Base-by-base conservation (phyloP, 2,329 filamentous ascomycete genomes). In the Knoxdaviesia capensis region DNA sequence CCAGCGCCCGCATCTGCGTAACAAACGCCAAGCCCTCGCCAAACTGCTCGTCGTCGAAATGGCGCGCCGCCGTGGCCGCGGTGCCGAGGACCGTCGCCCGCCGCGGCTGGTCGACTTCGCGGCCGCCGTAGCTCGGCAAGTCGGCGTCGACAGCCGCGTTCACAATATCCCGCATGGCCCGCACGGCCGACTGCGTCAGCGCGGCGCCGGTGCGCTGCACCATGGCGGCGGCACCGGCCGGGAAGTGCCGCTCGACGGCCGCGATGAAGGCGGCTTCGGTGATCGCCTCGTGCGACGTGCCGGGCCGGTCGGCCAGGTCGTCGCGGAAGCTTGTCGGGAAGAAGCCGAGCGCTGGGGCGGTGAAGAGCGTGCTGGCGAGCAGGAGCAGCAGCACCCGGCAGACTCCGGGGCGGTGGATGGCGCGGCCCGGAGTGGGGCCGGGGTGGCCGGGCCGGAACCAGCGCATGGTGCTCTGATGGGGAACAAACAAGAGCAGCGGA, bases 251-350 rank as follows among this genome's bases (percentile, higher is more conserved):
- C 32, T n/a, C 32, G 5, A 39, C 41, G 5, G 43, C 38, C 9
- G 37, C 11, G 6, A 40, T 36, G 33, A 48, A 43, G 32, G 42
- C 43, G 6, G 40, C 39, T 28, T 48, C 43, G 8, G 48, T 49
- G 6, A 49, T 43, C 8, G 44, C 38, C 39, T 46, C 46, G 37
- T 49, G 48, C 5, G 46, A 48, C 8, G 39, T 42, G 5, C 48
- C 46, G 1, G 47, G 45, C 33, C 39, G 43, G 30, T 34, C 41
- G 33, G 42, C 34, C 6, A 48, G 44, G 31, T 44, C 42, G 37
- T 45, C 41, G 38, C 45, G 45, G 38, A 46, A 47, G 31, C 42
- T 45, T 32, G 45, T 48, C 1, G 47, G 47, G 34, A 44, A 47
- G 41, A 48, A 48, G 38, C 45, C 45, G 4, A 11, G 9, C 8